Evolutionary conservation across 1,139 yeast species (phyloP).

Genomic region (Debaryomyces robertsiae): DNA sequence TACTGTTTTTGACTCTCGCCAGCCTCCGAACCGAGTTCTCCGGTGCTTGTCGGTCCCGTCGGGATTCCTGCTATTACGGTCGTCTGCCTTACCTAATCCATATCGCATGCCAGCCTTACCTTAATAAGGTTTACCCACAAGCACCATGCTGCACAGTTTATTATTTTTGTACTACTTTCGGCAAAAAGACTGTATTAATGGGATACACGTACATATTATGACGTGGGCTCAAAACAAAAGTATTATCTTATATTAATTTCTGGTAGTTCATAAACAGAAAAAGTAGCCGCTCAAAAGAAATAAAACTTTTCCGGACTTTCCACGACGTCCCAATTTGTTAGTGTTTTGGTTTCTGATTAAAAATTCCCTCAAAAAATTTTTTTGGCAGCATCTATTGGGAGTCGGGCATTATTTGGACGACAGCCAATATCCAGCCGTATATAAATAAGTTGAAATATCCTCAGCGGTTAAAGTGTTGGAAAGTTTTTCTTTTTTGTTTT

Average conservation of each 20-base stretch:
- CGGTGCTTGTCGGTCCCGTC: not conserved
- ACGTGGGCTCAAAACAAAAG: not conserved
- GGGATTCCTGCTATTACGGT: not conserved
- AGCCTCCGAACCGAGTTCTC: not conserved
- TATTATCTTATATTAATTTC: not conserved
- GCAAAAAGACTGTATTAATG: not conserved
- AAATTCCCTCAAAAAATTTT: constrained; percentile 16
- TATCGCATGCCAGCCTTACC: not conserved
- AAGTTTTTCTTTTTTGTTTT: constrained; percentile 6
- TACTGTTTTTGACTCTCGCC: not conserved
- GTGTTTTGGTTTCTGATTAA: constrained; percentile 10
- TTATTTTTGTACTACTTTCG: not conserved
- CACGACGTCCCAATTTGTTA: constrained; percentile 6
- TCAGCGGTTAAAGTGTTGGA: not conserved
- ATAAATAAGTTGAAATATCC: constrained; percentile 12
- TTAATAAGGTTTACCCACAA: not conserved
- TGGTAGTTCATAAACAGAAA: constrained; percentile 7
- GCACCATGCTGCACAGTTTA: not conserved
- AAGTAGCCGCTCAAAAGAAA: not conserved
- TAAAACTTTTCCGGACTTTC: constrained; percentile 2
- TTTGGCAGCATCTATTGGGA: constrained; percentile 12
- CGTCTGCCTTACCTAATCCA: not conserved
- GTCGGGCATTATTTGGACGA: constrained; percentile 14
- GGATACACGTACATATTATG: not conserved
- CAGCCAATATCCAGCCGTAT: constrained; percentile 14